These are phyloP conservation scores for Spiraea crenata DNA, from an alignment of 331 rosid genomes.

Conservation along the genomic window DNA sequence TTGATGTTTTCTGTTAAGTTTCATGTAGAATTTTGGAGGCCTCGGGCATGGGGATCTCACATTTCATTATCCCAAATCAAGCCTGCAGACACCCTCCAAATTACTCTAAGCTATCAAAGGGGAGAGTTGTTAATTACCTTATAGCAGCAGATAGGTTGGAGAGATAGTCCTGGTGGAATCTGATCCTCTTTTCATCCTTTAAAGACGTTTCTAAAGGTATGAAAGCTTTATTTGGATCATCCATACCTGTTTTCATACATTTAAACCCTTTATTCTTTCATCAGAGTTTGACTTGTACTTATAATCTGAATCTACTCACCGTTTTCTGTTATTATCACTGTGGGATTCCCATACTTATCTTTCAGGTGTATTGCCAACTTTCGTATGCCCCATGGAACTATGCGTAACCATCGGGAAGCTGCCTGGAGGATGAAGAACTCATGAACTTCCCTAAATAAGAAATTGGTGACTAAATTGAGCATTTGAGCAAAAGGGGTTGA, in stretches of 20 bases:
- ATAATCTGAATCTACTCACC: conserved; percentile 40
- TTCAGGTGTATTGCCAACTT: conserved; percentile 64
- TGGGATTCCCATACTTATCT: conserved; percentile 61
- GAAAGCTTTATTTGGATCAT: conserved; percentile 60
- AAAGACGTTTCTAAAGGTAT: conserved; percentile 51
- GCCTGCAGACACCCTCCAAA: background rate
- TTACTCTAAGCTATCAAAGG: background rate
- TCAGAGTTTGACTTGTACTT: background rate
- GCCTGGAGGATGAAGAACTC: conserved; percentile 52
- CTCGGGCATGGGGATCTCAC: background rate
- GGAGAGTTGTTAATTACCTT: conserved; percentile 42
- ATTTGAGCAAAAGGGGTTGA: conserved; percentile 17
- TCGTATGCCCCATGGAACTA: conserved; percentile 92
- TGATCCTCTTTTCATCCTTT: conserved; percentile 75
- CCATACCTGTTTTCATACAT: conserved; percentile 65
- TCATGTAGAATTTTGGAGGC: background rate
- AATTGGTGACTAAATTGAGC: conserved; percentile 22
- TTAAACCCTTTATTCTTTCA: conserved; percentile 9
- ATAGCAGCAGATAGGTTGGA: conserved; percentile 87
- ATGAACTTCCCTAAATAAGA: conserved; percentile 21
- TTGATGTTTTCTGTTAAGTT: conserved; percentile 22
- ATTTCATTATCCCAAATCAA: background rate
- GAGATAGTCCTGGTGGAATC: conserved; percentile 75
- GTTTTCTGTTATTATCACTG: conserved; percentile 76
- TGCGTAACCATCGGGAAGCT: conserved; percentile 78